These are phyloP conservation scores for Prunus armeniaca DNA, from an alignment of 306 rosid species.

Conservation along the genomic window DNA sequence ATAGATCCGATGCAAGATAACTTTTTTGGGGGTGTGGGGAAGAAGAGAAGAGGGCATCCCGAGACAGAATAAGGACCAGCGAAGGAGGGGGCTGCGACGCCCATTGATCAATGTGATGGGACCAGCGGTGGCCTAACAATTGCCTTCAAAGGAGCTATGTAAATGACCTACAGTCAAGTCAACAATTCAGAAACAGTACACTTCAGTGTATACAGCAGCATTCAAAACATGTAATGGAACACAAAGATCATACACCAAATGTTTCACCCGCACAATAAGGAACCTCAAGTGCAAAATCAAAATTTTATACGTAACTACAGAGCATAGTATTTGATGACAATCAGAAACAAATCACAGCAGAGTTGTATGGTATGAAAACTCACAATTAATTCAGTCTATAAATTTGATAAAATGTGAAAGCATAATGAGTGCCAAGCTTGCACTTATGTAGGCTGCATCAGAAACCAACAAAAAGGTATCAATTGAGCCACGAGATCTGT, in stretches of 20 bases:
- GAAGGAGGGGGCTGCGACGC: too few relatives aligned
- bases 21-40: too few relatives aligned
- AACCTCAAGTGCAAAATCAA: not conserved
- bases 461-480: slow-evolving; percentile 83
- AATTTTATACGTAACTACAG: not conserved
- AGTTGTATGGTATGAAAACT: not conserved
- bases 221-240: not conserved
- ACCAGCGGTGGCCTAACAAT: slow-evolving; percentile 40
- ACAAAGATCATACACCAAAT: not conserved
- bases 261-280: slow-evolving; percentile 1
- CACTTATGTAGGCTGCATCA: slow-evolving; percentile 94
- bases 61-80: too few relatives aligned
- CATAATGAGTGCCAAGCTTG: slow-evolving; percentile 79
- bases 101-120: too few relatives aligned
- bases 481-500: slow-evolving; percentile 84
- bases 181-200: slow-evolving; percentile 6
- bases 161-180: slow-evolving; percentile 63
- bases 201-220: slow-evolving; percentile 19
- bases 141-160: slow-evolving; percentile 96
- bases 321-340: not conserved
- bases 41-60: too few relatives aligned
- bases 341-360: not conserved
- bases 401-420: not conserved
- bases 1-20: too few relatives aligned
- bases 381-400: not conserved